Base-by-base conservation (phyloP, 106 monocot genomes). In the Alisma plantagoaquatica region DNA sequence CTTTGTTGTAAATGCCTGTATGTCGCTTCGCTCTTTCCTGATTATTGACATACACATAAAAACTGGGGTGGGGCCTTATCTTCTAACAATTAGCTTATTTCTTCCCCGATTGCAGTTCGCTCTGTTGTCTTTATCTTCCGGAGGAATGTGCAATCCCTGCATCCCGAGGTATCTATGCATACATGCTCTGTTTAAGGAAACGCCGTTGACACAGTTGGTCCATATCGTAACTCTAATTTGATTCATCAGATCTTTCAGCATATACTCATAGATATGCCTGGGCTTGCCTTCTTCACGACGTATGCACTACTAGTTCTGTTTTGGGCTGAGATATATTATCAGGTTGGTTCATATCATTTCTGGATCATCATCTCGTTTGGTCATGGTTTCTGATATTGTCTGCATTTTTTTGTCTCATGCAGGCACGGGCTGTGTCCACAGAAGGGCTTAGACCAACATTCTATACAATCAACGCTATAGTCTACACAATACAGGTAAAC, bases 321-420 rank as follows among this genome's bases (percentile, higher is more conserved):
- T 46, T 96, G 96, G 96, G 96, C 96, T 12, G 96, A 98, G 25
- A 98, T 98, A 68, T 98, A 98, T 72, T 84, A 85, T 64, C 87
- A 88, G 77, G 94, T 96, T 10, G n/a, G 60, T 38, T 14, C 35
- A 38, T 14, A 38, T 38, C 14, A 6, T 14, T 38, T 38, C 6
- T 7, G 6, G 35, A 38, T 38, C 14, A 38, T 38, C 14, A 6
- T 38, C 6, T 56, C 16, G 22, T 14, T 41, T 41, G n/a, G 15
- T 24, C 8, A 56, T 49, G 14, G 32, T 47, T 11, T 15, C 48
- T 55, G 8, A 26, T 28, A 19, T 15, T 33, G 31, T 38, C 42
- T 62, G 2, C n/a, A n/a, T n/a, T n/a, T n/a, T n/a, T n/a, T 22
- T 41, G 31, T 38, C 21, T 57, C 14, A 54, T 35, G 3, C 67